Base-by-base conservation (phyloP, 495 filamentous ascomycete species). In the Neurospora hispaniola region DNA sequence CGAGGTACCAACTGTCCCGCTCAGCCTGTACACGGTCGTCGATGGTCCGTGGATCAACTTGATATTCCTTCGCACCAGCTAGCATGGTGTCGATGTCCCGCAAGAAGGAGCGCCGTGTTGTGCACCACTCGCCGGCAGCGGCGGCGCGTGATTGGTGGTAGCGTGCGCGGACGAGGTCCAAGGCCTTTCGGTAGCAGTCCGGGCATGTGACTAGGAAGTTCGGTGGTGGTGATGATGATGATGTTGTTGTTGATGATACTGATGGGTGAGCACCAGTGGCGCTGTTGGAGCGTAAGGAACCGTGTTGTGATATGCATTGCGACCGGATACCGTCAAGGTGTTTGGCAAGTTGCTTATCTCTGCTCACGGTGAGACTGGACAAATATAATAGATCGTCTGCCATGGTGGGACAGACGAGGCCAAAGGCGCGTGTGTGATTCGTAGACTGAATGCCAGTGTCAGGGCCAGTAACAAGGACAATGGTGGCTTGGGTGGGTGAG, bases 1-100 rank as follows among this genome's bases (percentile, higher is more conserved):
- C 81, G 54, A 78, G 77, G 59, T 85, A 83, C 84, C 84, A 86
- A 43, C 80, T 77, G 69, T 77, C 79, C 69, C 82, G 83, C 76
- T 83, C 83, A 48, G 81, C 80, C 20, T 77, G 72, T 75, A 86
- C 80, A 23, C 78, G 81, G 54, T 78, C 78, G 72, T 85, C 83
- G 35, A 86, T 77, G 18, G 74, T 74, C 42, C 77, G 74, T 16
- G 84, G 77, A 42, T 80, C 77, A 66, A 81, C 73, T 71, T 81
- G 76, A 72, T 80, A 75, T 41, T 78, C 77, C 71, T 79, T 77
- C 59, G 82, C 83, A 23, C 80, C 80, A 20, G 79, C 75, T 69
- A 85, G 78, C 69, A 85, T 74, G 11, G 74, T 71, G 72, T 82
- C 81, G 14, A 86, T 77, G 54, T 83, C 82, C 14, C 77, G 74